These are phyloP conservation scores for Geranium incanum DNA, from an alignment of 441 rosid species.

Conservation along the genomic window DNA sequence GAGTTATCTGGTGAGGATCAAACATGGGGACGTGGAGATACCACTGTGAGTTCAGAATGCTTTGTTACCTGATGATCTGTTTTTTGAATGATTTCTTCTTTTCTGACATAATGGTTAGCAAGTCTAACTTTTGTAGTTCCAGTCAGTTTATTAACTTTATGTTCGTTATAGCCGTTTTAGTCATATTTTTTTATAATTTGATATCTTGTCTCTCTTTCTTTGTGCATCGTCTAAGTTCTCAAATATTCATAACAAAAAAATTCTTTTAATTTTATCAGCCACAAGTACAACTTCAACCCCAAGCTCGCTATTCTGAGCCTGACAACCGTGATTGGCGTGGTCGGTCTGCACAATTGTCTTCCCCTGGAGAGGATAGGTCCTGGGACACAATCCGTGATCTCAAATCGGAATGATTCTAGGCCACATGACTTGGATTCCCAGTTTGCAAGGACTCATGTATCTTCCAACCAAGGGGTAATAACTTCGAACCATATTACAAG, in stretches of 20 bases:
- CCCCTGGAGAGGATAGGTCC: constrained; percentile 63
- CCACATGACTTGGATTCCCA: constrained; percentile 43
- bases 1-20: constrained; percentile 77
- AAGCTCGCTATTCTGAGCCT: constrained; percentile 60
- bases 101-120: background rate
- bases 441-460: constrained; percentile 34
- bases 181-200: background rate
- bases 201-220: background rate
- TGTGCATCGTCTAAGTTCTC: background rate
- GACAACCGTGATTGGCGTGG: constrained; percentile 90
- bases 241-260: background rate
- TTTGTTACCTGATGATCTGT: background rate
- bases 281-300: constrained; percentile 41
- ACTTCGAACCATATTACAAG: background rate
- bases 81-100: background rate
- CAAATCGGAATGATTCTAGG: constrained; percentile 34
- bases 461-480: constrained; percentile 51
- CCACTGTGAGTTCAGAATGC: constrained; percentile 35
- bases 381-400: constrained; percentile 48
- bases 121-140: background rate
- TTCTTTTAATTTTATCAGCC: constrained; percentile 28
- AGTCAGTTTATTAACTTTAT: background rate
- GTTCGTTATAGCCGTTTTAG: background rate
- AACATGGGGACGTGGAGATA: constrained; percentile 63
- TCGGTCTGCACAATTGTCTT: constrained; percentile 49